Evolutionary conservation across 495 filamentous ascomycete genomes (phyloP).

Genomic region (Sordaria brevicollis): DNA sequence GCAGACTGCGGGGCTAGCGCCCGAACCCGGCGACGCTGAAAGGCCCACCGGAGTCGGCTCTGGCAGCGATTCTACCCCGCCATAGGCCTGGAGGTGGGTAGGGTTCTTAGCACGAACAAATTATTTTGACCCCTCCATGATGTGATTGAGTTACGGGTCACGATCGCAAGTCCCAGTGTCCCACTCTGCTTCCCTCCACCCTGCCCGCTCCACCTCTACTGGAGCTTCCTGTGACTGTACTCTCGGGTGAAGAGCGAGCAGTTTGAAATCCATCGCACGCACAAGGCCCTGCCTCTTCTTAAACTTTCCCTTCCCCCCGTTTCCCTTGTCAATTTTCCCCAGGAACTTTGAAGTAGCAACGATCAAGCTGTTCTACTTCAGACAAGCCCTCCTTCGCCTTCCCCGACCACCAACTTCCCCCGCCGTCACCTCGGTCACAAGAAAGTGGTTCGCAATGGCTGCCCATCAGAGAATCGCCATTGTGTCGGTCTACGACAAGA

Average conservation of each 20-base stretch:
- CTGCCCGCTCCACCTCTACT: neutral
- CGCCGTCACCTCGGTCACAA: constrained; percentile 1
- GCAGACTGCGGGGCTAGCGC: constrained; percentile 4
- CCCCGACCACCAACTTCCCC: neutral
- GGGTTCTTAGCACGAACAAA: neutral
- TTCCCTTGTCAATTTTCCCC: neutral
- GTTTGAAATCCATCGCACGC: neutral
- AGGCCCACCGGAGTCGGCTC: neutral
- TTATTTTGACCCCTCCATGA: constrained; percentile 6
- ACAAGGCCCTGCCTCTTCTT: neutral
- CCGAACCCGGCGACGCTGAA: constrained; percentile 9
- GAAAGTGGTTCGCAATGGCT: constrained; percentile 21
- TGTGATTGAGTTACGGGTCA: neutral
- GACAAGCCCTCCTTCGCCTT: neutral
- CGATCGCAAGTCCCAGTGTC: neutral
- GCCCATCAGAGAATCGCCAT: constrained; percentile 56
- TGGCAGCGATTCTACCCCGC: constrained; percentile 2
- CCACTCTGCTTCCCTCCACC: neutral
- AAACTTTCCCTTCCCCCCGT: neutral
- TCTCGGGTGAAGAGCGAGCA: neutral
- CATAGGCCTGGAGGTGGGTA: constrained; percentile 5
- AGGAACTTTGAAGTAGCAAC: neutral
- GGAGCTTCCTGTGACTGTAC: neutral
- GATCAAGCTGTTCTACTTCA: neutral
- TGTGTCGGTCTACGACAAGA: constrained; percentile 97